These are phyloP conservation scores for Colletotrichum higginsianum DNA, from an alignment of 2,329 filamentous ascomycete genomes.

Conservation along the genomic window DNA sequence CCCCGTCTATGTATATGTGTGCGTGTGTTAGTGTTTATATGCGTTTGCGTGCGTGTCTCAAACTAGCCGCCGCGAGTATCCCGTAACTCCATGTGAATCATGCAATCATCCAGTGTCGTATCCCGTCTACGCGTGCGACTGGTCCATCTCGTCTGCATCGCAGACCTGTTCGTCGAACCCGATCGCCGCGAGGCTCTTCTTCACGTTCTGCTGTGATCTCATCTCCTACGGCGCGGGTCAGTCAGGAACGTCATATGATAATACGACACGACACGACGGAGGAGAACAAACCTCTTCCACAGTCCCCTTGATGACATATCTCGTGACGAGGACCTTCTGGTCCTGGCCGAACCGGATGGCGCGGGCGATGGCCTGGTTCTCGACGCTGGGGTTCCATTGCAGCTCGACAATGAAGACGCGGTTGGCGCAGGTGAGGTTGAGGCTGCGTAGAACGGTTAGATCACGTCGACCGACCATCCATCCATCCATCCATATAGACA, in stretches of 20 bases:
- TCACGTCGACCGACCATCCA: neutral
- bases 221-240: conserved; percentile 19
- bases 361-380: conserved; percentile 66
- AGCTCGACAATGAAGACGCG: conserved; percentile 66
- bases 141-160: conserved; percentile 9
- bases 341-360: conserved; percentile 63
- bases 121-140: neutral
- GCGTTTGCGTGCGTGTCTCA: too few relatives aligned
- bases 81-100: neutral
- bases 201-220: conserved; percentile 36
- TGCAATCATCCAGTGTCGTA: neutral
- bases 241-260: neutral
- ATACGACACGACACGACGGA: too few relatives aligned
- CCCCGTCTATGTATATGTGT: too few relatives aligned
- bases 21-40: too few relatives aligned
- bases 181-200: conserved; percentile 31
- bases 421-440: conserved; percentile 65
- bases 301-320: conserved; percentile 60
- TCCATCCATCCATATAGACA: too few relatives aligned
- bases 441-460: conserved; percentile 45
- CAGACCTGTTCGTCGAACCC: conserved; percentile 18
- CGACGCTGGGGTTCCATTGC: conserved; percentile 69
- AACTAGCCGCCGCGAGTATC: neutral
- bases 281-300: conserved; percentile 59
- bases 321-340: conserved; percentile 58